Base-by-base conservation (phyloP, 2,329 filamentous ascomycete species). In the Acrodontium crateriforme region DNA sequence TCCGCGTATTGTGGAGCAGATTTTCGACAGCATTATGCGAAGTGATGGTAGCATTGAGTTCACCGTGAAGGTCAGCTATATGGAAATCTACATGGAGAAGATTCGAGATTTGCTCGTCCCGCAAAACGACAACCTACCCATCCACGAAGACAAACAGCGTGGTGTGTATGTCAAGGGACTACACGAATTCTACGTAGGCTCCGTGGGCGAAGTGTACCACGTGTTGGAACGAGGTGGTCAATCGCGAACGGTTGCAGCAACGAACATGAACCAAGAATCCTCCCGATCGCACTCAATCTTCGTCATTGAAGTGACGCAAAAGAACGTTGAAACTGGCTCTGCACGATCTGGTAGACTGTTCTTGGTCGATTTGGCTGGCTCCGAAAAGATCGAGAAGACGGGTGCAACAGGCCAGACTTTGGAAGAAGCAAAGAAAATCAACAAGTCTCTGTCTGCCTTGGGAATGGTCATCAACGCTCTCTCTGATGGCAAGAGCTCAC, bases 81-180 rank as follows among this genome's bases (percentile, higher is more conserved):
- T 98, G 85, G 89, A 98, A 59, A 95, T 98, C 40, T 98, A 98
- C 65, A 98, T 95, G 89, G 89, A 98, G 62, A 75, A 80, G 44
- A 95, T 98, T 54, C 74, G 87, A 47, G 89, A 98, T 72, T 60
- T 98, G 48, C 63, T 98, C 39, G 75, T 78, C 14, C 89, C 89
- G 8, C 79, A 85, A 35, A 93, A 95, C 57, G 87, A 94, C 61
- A 95, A 95, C 51, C 64, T 98, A 28, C 85, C 87, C 1, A 77
- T 95, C n/a, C 89, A 95, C 59, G 89, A 98, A 50, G 89, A 95
- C 59, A 93, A 94, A 68, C 89, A 78, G 51, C 71, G 82, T 35
- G 89, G 89, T 30, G 87, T 95, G 1, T 95, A 95, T 49, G 89
- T 95, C 48, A 95, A 95, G 58, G 89, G 85, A 3, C 64, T 95